Evolutionary conservation across 2,329 filamentous ascomycete genomes (phyloP), one percentile per base, ranked within the genome.

Genomic region (Aureobasidium leucospermi): DNA sequence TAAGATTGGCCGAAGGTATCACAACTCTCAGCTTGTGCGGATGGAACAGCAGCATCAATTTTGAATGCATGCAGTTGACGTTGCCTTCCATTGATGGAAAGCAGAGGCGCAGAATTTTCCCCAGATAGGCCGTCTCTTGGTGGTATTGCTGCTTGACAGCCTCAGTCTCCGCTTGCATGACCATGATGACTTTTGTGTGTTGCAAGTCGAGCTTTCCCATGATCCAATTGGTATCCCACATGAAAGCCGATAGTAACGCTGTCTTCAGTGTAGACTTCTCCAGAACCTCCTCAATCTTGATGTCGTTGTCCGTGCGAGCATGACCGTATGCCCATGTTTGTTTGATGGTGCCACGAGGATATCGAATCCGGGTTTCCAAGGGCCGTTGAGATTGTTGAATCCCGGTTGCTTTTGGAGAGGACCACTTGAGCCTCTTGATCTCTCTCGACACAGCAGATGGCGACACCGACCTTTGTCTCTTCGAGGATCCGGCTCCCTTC

Each of bases 11-110:
- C 3, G 87, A 93, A 0, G 94, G 91, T 1, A 97, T 78, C 1
- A 88, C 93, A 46, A 99, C 79, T 6, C 94, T 84, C 15, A 96
- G 73, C 70, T 91, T 85, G 1, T 75, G 75, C 0, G 81, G 75
- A 66, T 90, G 89, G 66, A 91, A 93, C n/a, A 97, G 79, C 1
- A 97, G 74, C 81, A 96, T 92, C 45, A 97, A 78, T 70, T 99
- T 97, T 52, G 90, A 96, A 73, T 97, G 94, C 91, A 97, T 96
- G 66, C 81, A 85, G 28, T 85, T 87, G 6, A 84, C 75, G 48
- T 82, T 78, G 1, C 84, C 82, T 42, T 84, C 78, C 89, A 96
- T 93, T 2, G 82, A 81, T 15, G 93, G 93, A 68, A 97, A 96
- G 69, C 89, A 91, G 59, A 85, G 66, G 19, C 82, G 82, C 59